phyloP scores from a whole-genome alignment of 306 rosid species.

The Senna siamea region DNA sequence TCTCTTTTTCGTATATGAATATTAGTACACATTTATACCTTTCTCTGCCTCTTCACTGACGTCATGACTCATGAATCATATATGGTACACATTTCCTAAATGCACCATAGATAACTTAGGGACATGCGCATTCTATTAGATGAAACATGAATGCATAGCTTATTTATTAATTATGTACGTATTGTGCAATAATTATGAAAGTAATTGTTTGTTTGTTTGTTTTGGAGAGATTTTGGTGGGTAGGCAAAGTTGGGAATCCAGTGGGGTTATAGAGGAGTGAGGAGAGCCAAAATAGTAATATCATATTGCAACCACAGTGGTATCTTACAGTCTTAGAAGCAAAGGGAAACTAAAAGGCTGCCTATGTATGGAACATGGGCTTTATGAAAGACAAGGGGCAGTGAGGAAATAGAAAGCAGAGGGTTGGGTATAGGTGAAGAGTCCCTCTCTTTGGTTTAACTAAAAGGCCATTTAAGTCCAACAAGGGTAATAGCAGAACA shows the following conservation, averaged over 20 bases:
- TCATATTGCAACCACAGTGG: slow-evolving; percentile 1
- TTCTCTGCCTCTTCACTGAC: not conserved
- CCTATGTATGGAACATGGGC: not conserved
- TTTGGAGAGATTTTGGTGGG: not conserved
- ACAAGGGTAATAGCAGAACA: not conserved
- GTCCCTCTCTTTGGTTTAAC: slow-evolving; percentile 51
- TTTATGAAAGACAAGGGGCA: slow-evolving; percentile 9
- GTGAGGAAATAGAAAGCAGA: not conserved
- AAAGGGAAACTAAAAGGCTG: slow-evolving; percentile 10
- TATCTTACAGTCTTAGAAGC: slow-evolving; percentile 31
- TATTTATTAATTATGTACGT: too few relatives aligned
- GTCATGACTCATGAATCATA: not conserved
- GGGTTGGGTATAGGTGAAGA: slow-evolving; percentile 35
- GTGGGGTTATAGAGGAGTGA: not conserved
- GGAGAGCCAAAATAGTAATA: not conserved
- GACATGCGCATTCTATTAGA: too few relatives aligned
- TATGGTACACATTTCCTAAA: too few relatives aligned
- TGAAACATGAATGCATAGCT: too few relatives aligned
- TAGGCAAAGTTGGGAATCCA: not conserved
- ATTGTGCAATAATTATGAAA: too few relatives aligned
- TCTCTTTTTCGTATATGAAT: not conserved
- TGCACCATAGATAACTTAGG: too few relatives aligned
- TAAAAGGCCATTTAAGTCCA: slow-evolving; percentile 38
- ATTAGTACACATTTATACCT: not conserved
- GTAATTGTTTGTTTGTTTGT: not conserved